Base-by-base conservation (phyloP, 306 rosid species). In the Inga laurina region DNA sequence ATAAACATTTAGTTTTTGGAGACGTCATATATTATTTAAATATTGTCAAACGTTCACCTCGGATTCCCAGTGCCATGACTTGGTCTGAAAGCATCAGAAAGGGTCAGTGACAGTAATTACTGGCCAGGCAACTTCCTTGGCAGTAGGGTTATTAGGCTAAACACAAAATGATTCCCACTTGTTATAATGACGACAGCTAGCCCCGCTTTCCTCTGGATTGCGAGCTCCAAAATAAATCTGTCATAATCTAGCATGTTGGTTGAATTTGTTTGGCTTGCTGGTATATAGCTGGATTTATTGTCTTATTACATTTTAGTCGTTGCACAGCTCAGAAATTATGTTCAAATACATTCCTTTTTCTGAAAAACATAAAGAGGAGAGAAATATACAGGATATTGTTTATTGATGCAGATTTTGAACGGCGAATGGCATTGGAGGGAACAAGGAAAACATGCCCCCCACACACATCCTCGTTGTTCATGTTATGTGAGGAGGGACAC, bases 361-460 rank as follows among this genome's bases (percentile, higher is more conserved):
- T 35, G 6, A 0, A 37, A 37, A 37, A 37, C 4, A 37, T 0
- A 37, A 8, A 15, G 3, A 15, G 43, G 39, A 82, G 13, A 30
- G 62, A 43, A 19, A 16, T 1, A 16, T 56, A 76, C 16, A 69
- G n/a, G n/a, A 22, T 35, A 77, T 37, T 34, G 73, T 49, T 59
- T 67, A 51, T 79, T 48, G 73, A 70, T 35, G 59, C 35, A 82
- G 75, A 79, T 78, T 70, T 86, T 9, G 73, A 85, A 70, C 34
- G 49, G 80, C 24, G 81, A 86, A 73, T 76, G 37, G 10, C 75
- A 79, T 82, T 80, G 88, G 90, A 70, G 81, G 84, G 68, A 49
- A 83, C 78, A 78, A 61, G 64, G 65, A 65, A 82, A 75, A 75
- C 88, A 83, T 85, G 90, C 81, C 77, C 57, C 19, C 59, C 87